Conservation (phyloP, 2,329 filamentous ascomycete genomes). For the Verticillium zaregamsianum region DNA sequence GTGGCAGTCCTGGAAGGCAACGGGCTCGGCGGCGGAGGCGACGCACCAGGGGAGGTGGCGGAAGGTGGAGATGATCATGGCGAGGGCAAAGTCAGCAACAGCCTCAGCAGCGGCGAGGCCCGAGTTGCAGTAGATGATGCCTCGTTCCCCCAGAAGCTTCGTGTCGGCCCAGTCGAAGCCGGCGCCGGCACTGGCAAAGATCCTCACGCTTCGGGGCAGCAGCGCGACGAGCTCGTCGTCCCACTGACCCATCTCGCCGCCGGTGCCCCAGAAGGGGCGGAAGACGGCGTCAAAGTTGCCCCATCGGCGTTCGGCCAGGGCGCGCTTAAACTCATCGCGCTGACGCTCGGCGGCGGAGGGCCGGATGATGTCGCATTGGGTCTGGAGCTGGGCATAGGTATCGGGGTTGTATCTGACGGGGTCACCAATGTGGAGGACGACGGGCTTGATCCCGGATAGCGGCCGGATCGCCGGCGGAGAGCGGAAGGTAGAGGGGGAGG, state of each 20-base stretch:
- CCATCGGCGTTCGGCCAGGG: constrained; percentile 47
- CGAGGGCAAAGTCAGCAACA: constrained; percentile 67
- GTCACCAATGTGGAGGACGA: constrained; percentile 75
- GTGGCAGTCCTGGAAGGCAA: constrained; percentile 54
- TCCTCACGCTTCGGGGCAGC: constrained; percentile 50
- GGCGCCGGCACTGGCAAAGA: constrained; percentile 62
- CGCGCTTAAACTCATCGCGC: constrained; percentile 43
- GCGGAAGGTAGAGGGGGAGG: constrained; percentile 8
- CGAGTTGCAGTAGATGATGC: constrained; percentile 69
- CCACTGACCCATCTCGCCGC: constrained; percentile 64
- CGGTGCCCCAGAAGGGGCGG: constrained; percentile 59
- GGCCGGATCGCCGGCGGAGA: constrained; percentile 8
- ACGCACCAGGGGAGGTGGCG: constrained; percentile 64
- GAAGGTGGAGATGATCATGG: constrained; percentile 66
- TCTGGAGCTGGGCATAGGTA: constrained; percentile 38
- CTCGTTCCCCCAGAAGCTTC: constrained; percentile 54
- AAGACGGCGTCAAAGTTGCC: constrained; percentile 52
- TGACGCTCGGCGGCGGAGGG: constrained; percentile 46
- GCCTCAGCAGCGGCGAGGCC: constrained; percentile 67
- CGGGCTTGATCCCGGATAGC: constrained; percentile 28
- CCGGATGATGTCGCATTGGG: constrained; percentile 45
- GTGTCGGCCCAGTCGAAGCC: constrained; percentile 66
- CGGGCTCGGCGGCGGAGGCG: constrained; percentile 42
- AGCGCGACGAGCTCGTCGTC: constrained; percentile 54
- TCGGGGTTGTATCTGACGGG: constrained; percentile 44